Percentiles rank a stretch among this genome's conserved stretches.
Conservation (phyloP, 148 eudicot species). For the Amaranthus hypochondriacus region DNA sequence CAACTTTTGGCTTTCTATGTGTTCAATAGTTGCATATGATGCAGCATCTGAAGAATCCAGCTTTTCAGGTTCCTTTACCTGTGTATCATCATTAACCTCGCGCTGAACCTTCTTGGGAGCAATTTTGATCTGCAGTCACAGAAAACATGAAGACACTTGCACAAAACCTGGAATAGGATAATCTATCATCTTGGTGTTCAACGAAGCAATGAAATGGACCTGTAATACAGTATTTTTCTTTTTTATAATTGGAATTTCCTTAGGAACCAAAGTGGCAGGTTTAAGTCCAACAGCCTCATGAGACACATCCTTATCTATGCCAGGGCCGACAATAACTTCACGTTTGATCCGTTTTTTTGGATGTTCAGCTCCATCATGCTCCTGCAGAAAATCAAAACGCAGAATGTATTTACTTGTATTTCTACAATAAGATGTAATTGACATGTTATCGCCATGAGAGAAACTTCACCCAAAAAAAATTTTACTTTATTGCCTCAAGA, state of each 20-base stretch:
- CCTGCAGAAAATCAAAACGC: constrained; percentile 26
- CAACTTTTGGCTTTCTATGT: constrained; percentile 66
- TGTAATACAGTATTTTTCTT: constrained; percentile 81
- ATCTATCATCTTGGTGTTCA: not conserved
- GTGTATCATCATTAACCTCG: constrained; percentile 32
- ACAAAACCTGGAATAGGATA: not conserved
- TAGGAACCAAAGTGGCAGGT: constrained; percentile 67
- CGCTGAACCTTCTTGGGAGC: constrained; percentile 57
- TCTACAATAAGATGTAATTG: not conserved
- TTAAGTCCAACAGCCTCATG: constrained; percentile 96
- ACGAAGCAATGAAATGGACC: constrained; percentile 33
- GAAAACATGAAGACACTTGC: constrained; percentile 11
- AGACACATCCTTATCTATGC: constrained; percentile 73
- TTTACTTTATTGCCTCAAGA: not conserved
- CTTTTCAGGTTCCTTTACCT: constrained; percentile 33
- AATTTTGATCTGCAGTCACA: constrained; percentile 66
- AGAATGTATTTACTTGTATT: not conserved
- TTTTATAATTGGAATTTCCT: constrained; percentile 73
- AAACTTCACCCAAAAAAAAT: not conserved
- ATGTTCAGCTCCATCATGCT: constrained; percentile 31
- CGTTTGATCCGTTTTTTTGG: constrained; percentile 62
- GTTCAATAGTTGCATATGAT: constrained; percentile 63
- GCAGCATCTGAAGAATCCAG: constrained; percentile 28
- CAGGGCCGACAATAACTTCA: constrained; percentile 85
- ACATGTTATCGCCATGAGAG: not conserved